These are phyloP conservation scores for Phytophthora vignae DNA, from an alignment of 352 stramenopile genomes.

Conservation along the genomic window DNA sequence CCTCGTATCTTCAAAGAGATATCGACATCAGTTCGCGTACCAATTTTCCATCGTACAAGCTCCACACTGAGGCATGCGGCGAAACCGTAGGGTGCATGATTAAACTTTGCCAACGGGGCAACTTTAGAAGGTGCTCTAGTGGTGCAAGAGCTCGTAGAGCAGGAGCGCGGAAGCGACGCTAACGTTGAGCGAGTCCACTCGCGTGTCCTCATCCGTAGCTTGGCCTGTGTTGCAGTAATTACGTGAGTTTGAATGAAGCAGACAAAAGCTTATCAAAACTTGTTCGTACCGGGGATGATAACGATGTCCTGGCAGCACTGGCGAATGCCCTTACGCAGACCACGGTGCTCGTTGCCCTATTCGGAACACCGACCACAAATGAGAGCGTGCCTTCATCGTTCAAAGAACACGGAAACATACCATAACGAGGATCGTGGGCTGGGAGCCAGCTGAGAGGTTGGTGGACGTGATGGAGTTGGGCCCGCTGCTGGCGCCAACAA, in stretches of 20 bases:
- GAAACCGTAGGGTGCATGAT: conserved; percentile 11
- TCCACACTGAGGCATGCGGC: conserved; percentile 37
- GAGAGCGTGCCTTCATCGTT: not conserved
- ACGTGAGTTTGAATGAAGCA: conserved; percentile 1
- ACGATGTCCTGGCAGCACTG: conserved; percentile 80
- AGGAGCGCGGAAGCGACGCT: conserved; percentile 81
- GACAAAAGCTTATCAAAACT: conserved; percentile 10
- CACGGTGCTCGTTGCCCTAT: conserved; percentile 82
- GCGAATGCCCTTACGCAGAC: conserved; percentile 75
- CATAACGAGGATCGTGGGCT: conserved; percentile 87
- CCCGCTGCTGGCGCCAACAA: conserved; percentile 78
- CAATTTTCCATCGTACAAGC: conserved; percentile 59
- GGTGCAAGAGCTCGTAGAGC: conserved; percentile 80
- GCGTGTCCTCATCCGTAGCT: conserved; percentile 65
- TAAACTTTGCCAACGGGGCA: not conserved
- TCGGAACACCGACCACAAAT: not conserved
- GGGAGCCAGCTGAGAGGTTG: conserved; percentile 45
- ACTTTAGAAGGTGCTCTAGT: conserved; percentile 36
- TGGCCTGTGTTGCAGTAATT: conserved; percentile 37
- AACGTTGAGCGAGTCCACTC: conserved; percentile 85
- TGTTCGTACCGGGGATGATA: conserved; percentile 74
- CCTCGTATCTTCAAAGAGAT: conserved; percentile 47
- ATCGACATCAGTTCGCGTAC: conserved; percentile 35
- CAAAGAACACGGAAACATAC: conserved; percentile 32
- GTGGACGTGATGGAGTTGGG: conserved; percentile 74